phyloP scores from a whole-genome alignment of 139 green algal species.

The Coccomyxa sp. region DNA sequence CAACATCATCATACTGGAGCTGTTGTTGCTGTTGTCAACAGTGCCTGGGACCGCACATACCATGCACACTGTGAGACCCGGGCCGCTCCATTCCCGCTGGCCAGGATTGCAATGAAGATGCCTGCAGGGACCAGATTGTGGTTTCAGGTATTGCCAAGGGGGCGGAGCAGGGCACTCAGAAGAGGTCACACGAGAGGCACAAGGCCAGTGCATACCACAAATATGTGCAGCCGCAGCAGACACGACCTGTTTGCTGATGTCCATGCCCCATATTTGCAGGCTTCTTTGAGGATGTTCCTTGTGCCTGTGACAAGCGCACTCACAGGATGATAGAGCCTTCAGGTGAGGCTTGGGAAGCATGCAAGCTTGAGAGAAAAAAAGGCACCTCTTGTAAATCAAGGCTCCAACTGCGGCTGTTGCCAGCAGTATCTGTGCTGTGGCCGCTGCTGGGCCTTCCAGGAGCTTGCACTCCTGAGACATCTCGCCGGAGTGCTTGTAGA shows the following conservation, averaged over 20 bases:
- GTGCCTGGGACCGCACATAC: slow-evolving; percentile 18
- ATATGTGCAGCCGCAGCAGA: slow-evolving; percentile 38
- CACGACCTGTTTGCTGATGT: slow-evolving; percentile 59
- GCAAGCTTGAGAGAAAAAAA: background rate
- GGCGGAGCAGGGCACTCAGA: background rate
- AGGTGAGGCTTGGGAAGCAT: background rate
- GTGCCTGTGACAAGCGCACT: slow-evolving; percentile 14
- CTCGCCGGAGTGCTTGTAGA: too few species aligned
- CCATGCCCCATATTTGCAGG: slow-evolving; percentile 44
- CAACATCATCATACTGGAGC: background rate
- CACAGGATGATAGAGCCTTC: background rate
- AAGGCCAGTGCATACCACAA: slow-evolving; percentile 27
- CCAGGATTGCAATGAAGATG: slow-evolving; percentile 47
- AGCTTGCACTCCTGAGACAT: slow-evolving; percentile 25
- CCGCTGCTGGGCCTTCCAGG: slow-evolving; percentile 25
- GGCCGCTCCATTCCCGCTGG: background rate
- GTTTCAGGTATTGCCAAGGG: background rate
- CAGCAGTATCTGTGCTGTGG: slow-evolving; percentile 29
- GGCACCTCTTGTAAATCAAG: slow-evolving; percentile 35
- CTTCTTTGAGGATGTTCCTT: slow-evolving; percentile 38
- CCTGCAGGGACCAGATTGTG: slow-evolving; percentile 9
- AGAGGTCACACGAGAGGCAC: background rate
- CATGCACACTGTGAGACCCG: slow-evolving; percentile 43
- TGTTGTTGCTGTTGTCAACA: background rate
- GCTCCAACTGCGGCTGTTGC: slow-evolving; percentile 20